Evolutionary conservation across 1,284 basidiomycete species (phyloP).

Genomic region (Fomitiporia mediterranea): DNA sequence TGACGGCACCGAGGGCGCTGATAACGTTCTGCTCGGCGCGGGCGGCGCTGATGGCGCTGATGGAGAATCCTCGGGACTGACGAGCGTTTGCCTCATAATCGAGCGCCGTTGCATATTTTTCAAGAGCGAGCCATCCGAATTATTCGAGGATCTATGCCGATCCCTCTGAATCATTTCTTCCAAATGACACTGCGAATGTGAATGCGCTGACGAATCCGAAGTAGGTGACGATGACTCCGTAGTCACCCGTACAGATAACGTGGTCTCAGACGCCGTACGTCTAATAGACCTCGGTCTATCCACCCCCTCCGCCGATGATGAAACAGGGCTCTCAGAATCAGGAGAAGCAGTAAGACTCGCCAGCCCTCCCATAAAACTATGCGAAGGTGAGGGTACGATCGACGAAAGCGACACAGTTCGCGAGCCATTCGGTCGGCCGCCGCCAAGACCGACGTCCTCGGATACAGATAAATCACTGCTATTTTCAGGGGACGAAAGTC

Average conservation of each 20-base stretch:
- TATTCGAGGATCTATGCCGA: neutral
- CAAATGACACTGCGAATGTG: too few relatives aligned
- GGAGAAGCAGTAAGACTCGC: too few relatives aligned
- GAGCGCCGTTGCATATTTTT: constrained; percentile 2
- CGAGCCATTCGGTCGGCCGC: neutral
- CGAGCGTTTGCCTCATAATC: neutral
- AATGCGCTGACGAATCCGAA: too few relatives aligned
- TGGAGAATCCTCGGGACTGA: neutral
- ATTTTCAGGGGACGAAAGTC: too few relatives aligned
- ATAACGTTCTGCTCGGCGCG: neutral
- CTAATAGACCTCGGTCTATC: neutral
- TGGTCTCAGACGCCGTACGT: constrained; percentile 1
- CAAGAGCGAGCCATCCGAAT: neutral
- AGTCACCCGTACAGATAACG: neutral
- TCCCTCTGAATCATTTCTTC: neutral
- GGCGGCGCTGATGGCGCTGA: neutral
- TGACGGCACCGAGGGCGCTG: neutral
- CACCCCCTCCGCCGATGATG: neutral
- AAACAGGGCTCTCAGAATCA: neutral
- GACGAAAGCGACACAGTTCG: neutral
- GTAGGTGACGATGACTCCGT: too few relatives aligned
- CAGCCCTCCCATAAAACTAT: neutral
- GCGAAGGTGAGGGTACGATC: neutral
- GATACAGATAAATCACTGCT: too few relatives aligned
- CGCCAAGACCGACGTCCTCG: neutral